phyloP scores from a whole-genome alignment of 1,139 yeast species.

The Suhomyces yuchorum region DNA sequence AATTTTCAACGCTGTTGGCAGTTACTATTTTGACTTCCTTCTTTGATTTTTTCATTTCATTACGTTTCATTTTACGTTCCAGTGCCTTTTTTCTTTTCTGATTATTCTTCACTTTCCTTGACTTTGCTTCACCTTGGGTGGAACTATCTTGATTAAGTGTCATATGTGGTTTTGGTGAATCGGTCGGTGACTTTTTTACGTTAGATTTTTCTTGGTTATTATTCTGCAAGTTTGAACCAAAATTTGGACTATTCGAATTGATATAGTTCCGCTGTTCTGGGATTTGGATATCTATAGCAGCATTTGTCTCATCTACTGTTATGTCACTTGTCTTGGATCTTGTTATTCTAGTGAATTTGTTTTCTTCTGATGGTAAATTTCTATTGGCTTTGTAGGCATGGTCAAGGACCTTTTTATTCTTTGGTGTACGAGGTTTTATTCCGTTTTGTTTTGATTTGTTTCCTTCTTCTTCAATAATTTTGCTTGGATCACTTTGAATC shows the following conservation, averaged over 20 bases:
- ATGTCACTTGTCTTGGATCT: background rate
- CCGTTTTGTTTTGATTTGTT: background rate
- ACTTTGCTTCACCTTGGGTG: background rate
- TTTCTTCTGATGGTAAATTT: background rate
- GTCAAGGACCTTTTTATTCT: background rate
- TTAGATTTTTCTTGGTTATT: too few species aligned
- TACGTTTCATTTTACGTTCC: background rate
- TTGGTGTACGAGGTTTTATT: background rate
- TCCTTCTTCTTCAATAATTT: too few species aligned
- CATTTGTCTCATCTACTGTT: background rate
- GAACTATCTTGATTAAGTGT: background rate
- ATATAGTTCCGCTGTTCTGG: background rate
- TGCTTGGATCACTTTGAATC: too few species aligned
- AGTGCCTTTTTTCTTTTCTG: background rate
- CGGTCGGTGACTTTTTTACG: background rate
- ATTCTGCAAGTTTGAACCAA: too few species aligned
- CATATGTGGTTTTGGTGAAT: background rate
- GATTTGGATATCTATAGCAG: background rate
- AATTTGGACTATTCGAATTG: too few species aligned
- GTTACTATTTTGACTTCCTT: too few species aligned
- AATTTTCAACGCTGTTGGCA: too few species aligned
- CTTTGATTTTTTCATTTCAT: too few species aligned
- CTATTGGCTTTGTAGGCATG: background rate
- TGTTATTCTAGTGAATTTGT: background rate
- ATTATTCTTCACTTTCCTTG: background rate